A percentile compares a stretch with the other conserved stretches of the same genome.
These are phyloP conservation scores for Fusarium buharicum DNA, from an alignment of 2,329 filamentous ascomycete genomes.

Conservation along the genomic window DNA sequence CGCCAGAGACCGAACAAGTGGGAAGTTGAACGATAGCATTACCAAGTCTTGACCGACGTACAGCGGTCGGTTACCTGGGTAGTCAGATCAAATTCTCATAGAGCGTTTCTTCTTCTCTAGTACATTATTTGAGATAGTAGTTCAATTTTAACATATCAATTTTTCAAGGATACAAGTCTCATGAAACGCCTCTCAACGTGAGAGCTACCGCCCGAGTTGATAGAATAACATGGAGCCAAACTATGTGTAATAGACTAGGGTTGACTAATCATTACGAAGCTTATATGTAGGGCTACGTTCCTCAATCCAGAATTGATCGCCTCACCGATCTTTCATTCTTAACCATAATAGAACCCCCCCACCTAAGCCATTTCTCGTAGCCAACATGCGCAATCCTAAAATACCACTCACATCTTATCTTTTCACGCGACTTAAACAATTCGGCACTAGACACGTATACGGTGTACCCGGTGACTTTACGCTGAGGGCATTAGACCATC, in stretches of 20 bases:
- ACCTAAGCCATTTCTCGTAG: not conserved
- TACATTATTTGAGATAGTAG: too few relatives aligned
- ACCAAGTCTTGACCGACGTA: too few relatives aligned
- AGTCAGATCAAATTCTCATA: too few relatives aligned
- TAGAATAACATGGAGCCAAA: not conserved
- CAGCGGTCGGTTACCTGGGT: too few relatives aligned
- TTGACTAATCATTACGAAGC: not conserved
- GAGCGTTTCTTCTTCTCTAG: too few relatives aligned
- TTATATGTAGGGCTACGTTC: too few relatives aligned
- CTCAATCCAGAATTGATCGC: too few relatives aligned
- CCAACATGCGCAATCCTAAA: slow-evolving; percentile 4
- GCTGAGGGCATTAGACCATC: slow-evolving; percentile 11
- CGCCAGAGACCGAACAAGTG: not conserved
- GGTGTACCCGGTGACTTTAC: slow-evolving; percentile 28
- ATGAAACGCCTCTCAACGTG: too few relatives aligned
- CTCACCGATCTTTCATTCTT: not conserved
- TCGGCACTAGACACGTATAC: slow-evolving; percentile 8
- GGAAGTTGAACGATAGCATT: not conserved
- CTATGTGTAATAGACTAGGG: not conserved
- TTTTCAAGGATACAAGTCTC: too few relatives aligned
- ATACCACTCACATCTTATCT: slow-evolving; percentile 8
- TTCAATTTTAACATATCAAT: too few relatives aligned
- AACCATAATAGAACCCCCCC: not conserved
- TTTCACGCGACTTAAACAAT: slow-evolving; percentile 8
- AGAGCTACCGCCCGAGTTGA: too few relatives aligned